A percentile compares a stretch with the other conserved stretches of the same genome.
phyloP scores from a whole-genome alignment of 441 rosid genomes.

The Adansonia madagascariensis region DNA sequence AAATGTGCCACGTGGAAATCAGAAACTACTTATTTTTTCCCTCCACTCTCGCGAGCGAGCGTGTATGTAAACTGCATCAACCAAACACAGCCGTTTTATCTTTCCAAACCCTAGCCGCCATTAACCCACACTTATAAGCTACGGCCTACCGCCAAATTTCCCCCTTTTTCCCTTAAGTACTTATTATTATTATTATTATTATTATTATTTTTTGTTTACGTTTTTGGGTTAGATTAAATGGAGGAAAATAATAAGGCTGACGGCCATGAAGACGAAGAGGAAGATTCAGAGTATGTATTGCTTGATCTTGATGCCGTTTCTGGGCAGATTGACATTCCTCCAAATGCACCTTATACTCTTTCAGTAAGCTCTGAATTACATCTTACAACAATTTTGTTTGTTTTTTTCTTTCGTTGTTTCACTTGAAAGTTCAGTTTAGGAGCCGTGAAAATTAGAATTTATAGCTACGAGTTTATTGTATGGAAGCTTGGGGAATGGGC shows the following conservation, averaged over 20 bases:
- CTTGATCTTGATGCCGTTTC: slow-evolving; percentile 58
- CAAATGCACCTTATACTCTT: slow-evolving; percentile 52
- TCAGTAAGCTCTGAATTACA: slow-evolving; percentile 42
- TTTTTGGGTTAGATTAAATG: slow-evolving; percentile 32
- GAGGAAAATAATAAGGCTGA: slow-evolving; percentile 36
- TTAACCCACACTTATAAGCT: too few species aligned
- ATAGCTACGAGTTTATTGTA: background rate
- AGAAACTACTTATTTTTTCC: too few species aligned
- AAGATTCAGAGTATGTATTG: slow-evolving; percentile 51
- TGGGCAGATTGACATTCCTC: slow-evolving; percentile 45
- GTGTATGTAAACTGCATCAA: too few species aligned
- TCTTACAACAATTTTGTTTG: background rate
- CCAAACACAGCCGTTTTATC: too few species aligned
- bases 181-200: too few species aligned
- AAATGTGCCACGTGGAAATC: too few species aligned
- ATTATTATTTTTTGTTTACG: background rate
- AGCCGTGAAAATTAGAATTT: background rate
- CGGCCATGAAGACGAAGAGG: slow-evolving; percentile 32
- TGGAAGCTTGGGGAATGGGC: background rate
- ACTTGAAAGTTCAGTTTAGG: too few species aligned
- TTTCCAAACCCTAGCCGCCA: too few species aligned
- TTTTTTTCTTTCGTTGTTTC: background rate
- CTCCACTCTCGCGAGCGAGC: too few species aligned
- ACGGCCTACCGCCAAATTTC: too few species aligned
- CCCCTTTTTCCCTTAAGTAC: too few species aligned